Evolutionary conservation across 2,329 filamentous ascomycete species (phyloP), one percentile per base, ranked within the genome.

Genomic region (Fusarium compactum): DNA sequence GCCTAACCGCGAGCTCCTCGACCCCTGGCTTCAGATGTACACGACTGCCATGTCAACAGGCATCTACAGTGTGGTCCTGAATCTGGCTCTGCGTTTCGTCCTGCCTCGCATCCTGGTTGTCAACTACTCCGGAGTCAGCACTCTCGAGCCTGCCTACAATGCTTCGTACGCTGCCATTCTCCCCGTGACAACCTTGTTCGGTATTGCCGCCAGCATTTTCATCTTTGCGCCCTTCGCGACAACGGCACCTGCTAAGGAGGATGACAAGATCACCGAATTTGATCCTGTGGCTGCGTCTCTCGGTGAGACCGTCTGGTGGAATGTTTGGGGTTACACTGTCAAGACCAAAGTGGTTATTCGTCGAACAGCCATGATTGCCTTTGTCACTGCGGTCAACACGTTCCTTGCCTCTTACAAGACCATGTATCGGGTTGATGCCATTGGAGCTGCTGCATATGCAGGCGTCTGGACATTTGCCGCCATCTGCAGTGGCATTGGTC

Each of bases 61-160:
- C 54, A 90, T 97, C 68, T 97, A 96, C 82, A 88, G 87, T 58
- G 85, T 94, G n/a, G 84, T 89, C 3, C 81, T 97, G 30, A 92
- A 91, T 75, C 80, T 87, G 54, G 89, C 91, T 57, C 90, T 92
- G 78, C 85, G 86, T 62, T 90, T 90, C 18, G 90, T 90, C 81
- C 86, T 97, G 18, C 93, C 93, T 9, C 80, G 83, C 25, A 89
- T 89, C 75, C 85, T 98, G n/a, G 87, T 94, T 54, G 82, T 89
- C 30, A 87, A 95, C 82, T 97, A 97, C 76, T 82, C 86, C n/a
- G 86, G 85, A 59, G 85, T 98, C 55, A 86, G 87, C 9, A 91
- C 89, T 30, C 84, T 98, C 51, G 86, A 88, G 67, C 85, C 87
- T 15, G 92, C 90, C 5, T 89, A 95, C 77, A 82, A 86, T 24